A percentile compares a stretch with the other conserved stretches of the same genome.
phyloP scores from a whole-genome alignment of 345 rosid genomes.

The Rhodomyrtus tomentosa region DNA sequence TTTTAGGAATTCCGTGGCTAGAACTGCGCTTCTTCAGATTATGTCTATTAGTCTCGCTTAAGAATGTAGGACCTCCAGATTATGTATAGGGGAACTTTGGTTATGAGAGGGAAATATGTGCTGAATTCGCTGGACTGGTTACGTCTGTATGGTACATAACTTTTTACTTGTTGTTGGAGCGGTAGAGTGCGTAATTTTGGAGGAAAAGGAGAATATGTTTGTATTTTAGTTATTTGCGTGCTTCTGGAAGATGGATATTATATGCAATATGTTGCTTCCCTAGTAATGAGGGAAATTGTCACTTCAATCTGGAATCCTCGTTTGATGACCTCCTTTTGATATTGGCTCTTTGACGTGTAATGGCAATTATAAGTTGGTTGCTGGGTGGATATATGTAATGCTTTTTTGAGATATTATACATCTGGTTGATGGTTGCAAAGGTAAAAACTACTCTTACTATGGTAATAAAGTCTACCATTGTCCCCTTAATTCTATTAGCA shows the following conservation, averaged over 20 bases:
- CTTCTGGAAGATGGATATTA: background rate
- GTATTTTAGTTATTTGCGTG: background rate
- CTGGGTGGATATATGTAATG: background rate
- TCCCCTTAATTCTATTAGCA: background rate
- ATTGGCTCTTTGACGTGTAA: background rate
- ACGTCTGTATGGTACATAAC: background rate
- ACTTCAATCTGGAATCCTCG: background rate
- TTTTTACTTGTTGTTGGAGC: background rate
- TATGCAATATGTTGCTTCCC: background rate
- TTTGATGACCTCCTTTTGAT: rapidly evolving
- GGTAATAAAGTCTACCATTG: background rate
- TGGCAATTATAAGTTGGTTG: background rate
- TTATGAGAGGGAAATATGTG: background rate
- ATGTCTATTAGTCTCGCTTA: background rate
- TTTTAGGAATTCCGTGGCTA: background rate
- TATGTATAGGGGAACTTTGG: background rate
- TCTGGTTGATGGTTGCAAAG: background rate
- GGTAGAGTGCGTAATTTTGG: background rate
- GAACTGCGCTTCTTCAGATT: background rate
- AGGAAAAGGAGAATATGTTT: background rate
- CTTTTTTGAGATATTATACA: background rate
- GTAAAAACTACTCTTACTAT: background rate
- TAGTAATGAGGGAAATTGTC: background rate
- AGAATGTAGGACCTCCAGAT: rapidly evolving
- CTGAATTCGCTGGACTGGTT: rapidly evolving